A percentile compares a stretch with the other conserved stretches of the same genome.
These are phyloP conservation scores for Arachis monticola DNA, from an alignment of 331 rosid species.

Conservation along the genomic window DNA sequence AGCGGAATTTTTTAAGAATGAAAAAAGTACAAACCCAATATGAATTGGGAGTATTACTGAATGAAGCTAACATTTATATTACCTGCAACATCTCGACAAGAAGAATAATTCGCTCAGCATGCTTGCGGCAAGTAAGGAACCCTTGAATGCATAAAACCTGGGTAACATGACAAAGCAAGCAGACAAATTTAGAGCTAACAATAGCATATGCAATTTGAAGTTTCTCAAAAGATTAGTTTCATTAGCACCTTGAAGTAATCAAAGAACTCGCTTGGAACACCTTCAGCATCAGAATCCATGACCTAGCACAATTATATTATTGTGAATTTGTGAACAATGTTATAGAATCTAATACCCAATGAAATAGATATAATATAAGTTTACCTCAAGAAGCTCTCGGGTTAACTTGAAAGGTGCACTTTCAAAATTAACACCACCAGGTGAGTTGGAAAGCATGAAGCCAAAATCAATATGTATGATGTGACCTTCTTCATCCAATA, in stretches of 20 bases:
- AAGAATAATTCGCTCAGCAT: constrained; percentile 95
- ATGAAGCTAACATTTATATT: constrained; percentile 35
- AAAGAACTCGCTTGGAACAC: constrained; percentile 96
- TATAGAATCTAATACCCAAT: constrained; percentile 5
- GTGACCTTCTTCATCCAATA: constrained; percentile 98
- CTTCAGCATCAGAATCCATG: constrained; percentile 99
- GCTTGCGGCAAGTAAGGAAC: constrained; percentile 98
- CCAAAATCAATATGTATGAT: constrained; percentile 97
- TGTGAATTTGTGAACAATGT: constrained; percentile 27
- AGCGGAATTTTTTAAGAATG: neutral
- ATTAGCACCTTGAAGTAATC: constrained; percentile 89
- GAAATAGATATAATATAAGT: constrained; percentile 29
- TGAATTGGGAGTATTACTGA: constrained; percentile 25
- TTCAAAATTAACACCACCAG: constrained; percentile 98
- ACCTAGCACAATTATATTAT: constrained; percentile 64
- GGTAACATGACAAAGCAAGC: constrained; percentile 36
- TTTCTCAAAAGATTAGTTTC: constrained; percentile 24
- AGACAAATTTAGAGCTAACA: constrained; percentile 35
- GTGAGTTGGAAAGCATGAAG: constrained; percentile 97
- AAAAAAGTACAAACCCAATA: constrained; percentile 25
- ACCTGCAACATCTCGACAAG: constrained; percentile 99
- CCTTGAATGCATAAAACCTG: constrained; percentile 99
- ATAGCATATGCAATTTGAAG: constrained; percentile 23
- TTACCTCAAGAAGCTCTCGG: constrained; percentile 96
- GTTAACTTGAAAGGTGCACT: constrained; percentile 98